These are phyloP conservation scores for Escovopsis sp. DNA, from an alignment of 2,329 filamentous ascomycete species.

Conservation along the genomic window DNA sequence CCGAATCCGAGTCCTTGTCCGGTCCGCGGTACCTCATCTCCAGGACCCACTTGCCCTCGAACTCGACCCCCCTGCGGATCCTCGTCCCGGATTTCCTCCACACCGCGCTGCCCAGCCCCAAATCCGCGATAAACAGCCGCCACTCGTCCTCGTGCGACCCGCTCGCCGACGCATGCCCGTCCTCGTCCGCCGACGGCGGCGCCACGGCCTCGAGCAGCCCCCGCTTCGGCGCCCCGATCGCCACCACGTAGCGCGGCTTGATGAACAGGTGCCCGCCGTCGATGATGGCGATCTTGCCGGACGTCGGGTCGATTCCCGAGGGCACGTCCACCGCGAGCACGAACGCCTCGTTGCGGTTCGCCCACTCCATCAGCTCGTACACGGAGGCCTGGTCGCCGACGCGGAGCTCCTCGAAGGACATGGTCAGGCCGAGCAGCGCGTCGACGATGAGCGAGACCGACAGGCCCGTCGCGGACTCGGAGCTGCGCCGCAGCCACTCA, in stretches of 20 bases:
- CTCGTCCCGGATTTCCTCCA: slow-evolving; percentile 76
- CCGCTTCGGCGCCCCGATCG: slow-evolving; percentile 73
- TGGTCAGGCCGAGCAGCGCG: slow-evolving; percentile 71
- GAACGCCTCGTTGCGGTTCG: slow-evolving; percentile 70
- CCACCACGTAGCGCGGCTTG: slow-evolving; percentile 66
- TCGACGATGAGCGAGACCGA: slow-evolving; percentile 74
- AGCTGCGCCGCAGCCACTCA: slow-evolving; percentile 37
- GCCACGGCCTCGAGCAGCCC: slow-evolving; percentile 67
- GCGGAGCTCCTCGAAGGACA: slow-evolving; percentile 76
- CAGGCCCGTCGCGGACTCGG: slow-evolving; percentile 23
- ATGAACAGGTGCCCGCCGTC: slow-evolving; percentile 71
- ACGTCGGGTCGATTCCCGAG: slow-evolving; percentile 69
- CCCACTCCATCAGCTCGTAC: slow-evolving; percentile 85
- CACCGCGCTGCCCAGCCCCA: slow-evolving; percentile 67
- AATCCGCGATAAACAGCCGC: slow-evolving; percentile 73
- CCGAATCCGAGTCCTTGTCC: slow-evolving; percentile 11
- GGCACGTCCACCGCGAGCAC: slow-evolving; percentile 84
- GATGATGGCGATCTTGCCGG: slow-evolving; percentile 47
- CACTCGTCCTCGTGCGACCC: slow-evolving; percentile 42
- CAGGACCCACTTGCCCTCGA: slow-evolving; percentile 75
- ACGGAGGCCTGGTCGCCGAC: slow-evolving; percentile 70
- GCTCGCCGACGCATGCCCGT: slow-evolving; percentile 16
- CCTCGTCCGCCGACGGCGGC: slow-evolving; percentile 23
- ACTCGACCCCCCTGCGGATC: slow-evolving; percentile 71
- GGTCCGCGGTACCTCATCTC: slow-evolving; percentile 41